phyloP scores from a whole-genome alignment of 164 flowering plant species.

The Chimonanthus salicifolius region DNA sequence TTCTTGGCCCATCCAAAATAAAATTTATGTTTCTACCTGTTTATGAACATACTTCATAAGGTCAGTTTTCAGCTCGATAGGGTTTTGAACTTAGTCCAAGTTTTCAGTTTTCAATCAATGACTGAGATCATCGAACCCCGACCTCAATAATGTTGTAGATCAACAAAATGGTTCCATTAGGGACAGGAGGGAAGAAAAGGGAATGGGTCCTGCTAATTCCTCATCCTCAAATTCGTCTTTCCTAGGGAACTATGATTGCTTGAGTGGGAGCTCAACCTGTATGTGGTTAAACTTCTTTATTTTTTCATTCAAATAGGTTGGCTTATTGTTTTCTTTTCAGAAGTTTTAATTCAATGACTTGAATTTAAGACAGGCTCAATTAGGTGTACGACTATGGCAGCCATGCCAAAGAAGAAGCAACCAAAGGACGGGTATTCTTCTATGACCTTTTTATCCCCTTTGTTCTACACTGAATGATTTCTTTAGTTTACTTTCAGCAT shows the following conservation, averaged over 20 bases:
- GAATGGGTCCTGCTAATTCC: too few species aligned
- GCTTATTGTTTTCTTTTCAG: background rate
- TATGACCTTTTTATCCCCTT: background rate
- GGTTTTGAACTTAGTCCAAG: too few species aligned
- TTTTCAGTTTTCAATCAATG: too few species aligned
- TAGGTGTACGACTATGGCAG: slow-evolving; percentile 66
- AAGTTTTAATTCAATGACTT: background rate
- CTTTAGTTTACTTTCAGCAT: background rate
- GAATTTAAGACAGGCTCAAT: slow-evolving; percentile 49
- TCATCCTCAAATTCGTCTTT: too few species aligned
- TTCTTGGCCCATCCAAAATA: too few species aligned
- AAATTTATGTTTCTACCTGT: too few species aligned
- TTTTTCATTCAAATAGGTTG: background rate
- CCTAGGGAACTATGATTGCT: background rate
- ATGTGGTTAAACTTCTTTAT: background rate
- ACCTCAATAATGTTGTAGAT: background rate
- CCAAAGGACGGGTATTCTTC: slow-evolving; percentile 47
- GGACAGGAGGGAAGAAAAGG: too few species aligned
- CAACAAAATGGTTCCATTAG: background rate
- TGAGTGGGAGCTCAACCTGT: background rate
- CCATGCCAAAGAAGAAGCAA: slow-evolving; percentile 37
- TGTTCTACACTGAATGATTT: background rate
- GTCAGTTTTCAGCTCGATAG: too few species aligned
- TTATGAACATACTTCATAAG: too few species aligned
- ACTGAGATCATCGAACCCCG: background rate